These are phyloP conservation scores for Entamoeba histolytica DNA, from an alignment of 208 protist genomes.

Conservation along the genomic window DNA sequence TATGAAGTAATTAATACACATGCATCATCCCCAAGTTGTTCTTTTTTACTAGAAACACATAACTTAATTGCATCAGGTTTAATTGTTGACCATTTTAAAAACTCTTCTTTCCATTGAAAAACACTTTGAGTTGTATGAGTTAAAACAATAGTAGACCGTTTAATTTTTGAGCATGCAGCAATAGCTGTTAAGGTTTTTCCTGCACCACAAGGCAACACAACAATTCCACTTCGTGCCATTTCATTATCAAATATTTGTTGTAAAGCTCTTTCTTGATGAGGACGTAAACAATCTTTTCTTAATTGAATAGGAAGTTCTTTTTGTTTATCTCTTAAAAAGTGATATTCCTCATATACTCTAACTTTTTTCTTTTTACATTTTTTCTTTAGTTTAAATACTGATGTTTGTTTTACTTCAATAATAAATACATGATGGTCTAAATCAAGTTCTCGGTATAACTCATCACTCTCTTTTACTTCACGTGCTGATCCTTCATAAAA, in stretches of 20 bases:
- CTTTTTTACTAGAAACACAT: constrained; percentile 26
- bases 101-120: constrained; percentile 80
- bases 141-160: constrained; percentile 69
- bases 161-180: constrained; percentile 70
- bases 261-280: background rate
- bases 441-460: background rate
- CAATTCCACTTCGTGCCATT: constrained; percentile 60
- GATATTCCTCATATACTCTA: background rate
- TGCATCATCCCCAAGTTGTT: constrained; percentile 3
- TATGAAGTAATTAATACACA: constrained; percentile 85
- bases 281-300: background rate
- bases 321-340: background rate
- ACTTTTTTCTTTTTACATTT: background rate
- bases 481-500: background rate
- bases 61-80: background rate
- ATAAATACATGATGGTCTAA: background rate
- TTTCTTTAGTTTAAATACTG: background rate
- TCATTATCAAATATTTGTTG: background rate
- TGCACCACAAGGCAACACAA: constrained; percentile 94
- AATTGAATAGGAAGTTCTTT: background rate
- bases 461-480: background rate
- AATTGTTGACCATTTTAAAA: constrained; percentile 59
- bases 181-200: constrained; percentile 97
- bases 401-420: background rate
- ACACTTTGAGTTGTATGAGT: constrained; percentile 64